Evolutionary conservation across 23 red algal genomes (phyloP).

Genomic region (Gracilaria caudata): DNA sequence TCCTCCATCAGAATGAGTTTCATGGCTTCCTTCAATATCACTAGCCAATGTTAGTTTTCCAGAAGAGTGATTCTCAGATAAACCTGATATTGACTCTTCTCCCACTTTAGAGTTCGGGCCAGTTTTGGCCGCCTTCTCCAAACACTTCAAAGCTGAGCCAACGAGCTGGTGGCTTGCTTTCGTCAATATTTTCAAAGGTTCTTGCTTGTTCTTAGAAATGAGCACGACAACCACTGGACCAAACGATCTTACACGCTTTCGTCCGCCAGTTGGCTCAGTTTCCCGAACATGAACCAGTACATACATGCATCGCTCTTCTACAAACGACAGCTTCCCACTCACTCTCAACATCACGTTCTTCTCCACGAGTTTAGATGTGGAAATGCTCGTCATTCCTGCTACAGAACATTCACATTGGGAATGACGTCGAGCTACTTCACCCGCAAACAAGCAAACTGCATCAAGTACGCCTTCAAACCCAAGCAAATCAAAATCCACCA

Average conservation of each 20-base stretch:
- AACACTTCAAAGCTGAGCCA: not conserved
- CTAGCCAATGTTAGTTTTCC: not conserved
- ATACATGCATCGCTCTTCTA: constrained; percentile 8
- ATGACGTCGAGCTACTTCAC: constrained; percentile 14
- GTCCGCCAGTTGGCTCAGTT: constrained; percentile 23
- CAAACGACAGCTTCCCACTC: not conserved
- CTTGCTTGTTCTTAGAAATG: not conserved
- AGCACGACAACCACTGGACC: constrained; percentile 40
- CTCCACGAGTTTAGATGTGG: constrained; percentile 24
- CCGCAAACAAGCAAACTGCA: constrained; percentile 38
- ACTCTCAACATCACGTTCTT: constrained; percentile 15
- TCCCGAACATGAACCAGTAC: constrained; percentile 44
- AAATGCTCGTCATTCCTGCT: constrained; percentile 5
- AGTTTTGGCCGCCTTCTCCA: not conserved
- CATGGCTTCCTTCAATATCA: not conserved
- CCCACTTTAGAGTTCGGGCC: not conserved
- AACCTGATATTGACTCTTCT: not conserved
- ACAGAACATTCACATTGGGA: constrained; percentile 2
- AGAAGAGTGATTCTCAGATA: not conserved
- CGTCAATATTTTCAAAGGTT: not conserved
- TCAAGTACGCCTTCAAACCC: constrained; percentile 46
- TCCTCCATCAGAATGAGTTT: constrained; percentile 14
- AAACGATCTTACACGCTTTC: constrained; percentile 51
- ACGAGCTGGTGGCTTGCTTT: constrained; percentile 32
- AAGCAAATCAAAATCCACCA: constrained; percentile 16